A percentile compares a stretch with the other conserved stretches of the same genome.
Evolutionary conservation across 768 basidiomycete genomes (phyloP).

Genomic region (Mycena metata): DNA sequence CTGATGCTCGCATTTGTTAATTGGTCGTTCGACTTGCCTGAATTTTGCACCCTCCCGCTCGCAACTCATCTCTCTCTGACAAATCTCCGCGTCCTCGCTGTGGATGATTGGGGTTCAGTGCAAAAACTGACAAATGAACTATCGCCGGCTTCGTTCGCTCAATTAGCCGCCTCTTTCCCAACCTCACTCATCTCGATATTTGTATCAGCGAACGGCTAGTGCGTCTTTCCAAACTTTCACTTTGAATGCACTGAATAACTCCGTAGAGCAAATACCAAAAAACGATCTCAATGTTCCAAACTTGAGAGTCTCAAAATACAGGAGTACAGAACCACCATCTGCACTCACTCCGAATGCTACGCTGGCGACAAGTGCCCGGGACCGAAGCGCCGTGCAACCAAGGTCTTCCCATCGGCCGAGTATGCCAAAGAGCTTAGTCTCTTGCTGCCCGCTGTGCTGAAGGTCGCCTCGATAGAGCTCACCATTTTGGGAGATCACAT

Average conservation of each 20-base stretch:
- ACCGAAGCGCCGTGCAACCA: neutral
- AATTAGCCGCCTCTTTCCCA: slow-evolving; percentile 15
- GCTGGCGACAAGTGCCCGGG: neutral
- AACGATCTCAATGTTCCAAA: neutral
- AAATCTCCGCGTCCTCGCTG: neutral
- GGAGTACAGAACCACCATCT: neutral
- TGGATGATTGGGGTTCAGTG: neutral
- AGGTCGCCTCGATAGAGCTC: slow-evolving; percentile 4
- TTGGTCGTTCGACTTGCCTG: neutral
- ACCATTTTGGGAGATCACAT: neutral
- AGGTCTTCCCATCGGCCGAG: slow-evolving; percentile 5
- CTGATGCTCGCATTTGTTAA: neutral
- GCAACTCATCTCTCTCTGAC: neutral
- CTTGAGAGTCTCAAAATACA: slow-evolving; percentile 3
- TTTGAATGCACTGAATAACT: neutral
- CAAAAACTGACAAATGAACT: neutral
- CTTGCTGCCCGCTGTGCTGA: neutral
- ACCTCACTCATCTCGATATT: neutral
- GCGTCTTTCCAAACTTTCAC: neutral
- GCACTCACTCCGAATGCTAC: neutral
- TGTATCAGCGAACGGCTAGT: slow-evolving; percentile 4
- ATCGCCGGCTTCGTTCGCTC: neutral
- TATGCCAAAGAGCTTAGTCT: neutral
- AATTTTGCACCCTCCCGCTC: neutral
- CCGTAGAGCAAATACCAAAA: neutral